These are phyloP conservation scores for Ramalina intermedia DNA, from an alignment of 495 filamentous ascomycete species.

Conservation along the genomic window DNA sequence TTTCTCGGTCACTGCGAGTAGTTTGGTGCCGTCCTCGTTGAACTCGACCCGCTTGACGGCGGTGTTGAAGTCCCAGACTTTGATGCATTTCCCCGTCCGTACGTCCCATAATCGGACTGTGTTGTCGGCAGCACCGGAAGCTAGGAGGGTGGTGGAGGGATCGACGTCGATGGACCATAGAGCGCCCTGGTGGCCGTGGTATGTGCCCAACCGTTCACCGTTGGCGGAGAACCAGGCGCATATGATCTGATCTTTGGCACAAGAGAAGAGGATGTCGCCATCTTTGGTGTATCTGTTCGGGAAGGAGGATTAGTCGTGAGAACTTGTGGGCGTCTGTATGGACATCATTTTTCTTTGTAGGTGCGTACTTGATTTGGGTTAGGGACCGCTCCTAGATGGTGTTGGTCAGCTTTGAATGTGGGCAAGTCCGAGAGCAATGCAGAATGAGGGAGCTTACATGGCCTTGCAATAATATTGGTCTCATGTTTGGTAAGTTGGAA, in stretches of 20 bases:
- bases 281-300: constrained; percentile 71
- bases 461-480: constrained; percentile 87
- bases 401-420: background rate
- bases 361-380: constrained; percentile 83
- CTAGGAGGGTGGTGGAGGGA: constrained; percentile 83
- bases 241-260: constrained; percentile 91
- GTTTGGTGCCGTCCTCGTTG: constrained; percentile 72
- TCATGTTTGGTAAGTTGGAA: constrained; percentile 44
- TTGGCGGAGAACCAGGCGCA: constrained; percentile 92
- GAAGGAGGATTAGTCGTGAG: constrained; percentile 4
- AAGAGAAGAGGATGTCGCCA: constrained; percentile 94
- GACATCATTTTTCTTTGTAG: background rate
- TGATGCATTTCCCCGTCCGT: constrained; percentile 79
- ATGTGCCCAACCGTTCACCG: constrained; percentile 89
- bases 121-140: constrained; percentile 93
- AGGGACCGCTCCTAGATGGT: constrained; percentile 65
- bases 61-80: constrained; percentile 93
- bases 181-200: constrained; percentile 91
- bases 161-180: constrained; percentile 98
- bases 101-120: constrained; percentile 96
- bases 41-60: constrained; percentile 96
- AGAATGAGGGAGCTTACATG: constrained; percentile 44
- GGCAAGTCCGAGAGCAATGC: background rate
- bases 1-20: constrained; percentile 93
- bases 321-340: background rate